Evolutionary conservation across 495 filamentous ascomycete genomes (phyloP), one percentile per base, ranked within the genome.

Genomic region (Pyrenopolyporus hunteri): DNA sequence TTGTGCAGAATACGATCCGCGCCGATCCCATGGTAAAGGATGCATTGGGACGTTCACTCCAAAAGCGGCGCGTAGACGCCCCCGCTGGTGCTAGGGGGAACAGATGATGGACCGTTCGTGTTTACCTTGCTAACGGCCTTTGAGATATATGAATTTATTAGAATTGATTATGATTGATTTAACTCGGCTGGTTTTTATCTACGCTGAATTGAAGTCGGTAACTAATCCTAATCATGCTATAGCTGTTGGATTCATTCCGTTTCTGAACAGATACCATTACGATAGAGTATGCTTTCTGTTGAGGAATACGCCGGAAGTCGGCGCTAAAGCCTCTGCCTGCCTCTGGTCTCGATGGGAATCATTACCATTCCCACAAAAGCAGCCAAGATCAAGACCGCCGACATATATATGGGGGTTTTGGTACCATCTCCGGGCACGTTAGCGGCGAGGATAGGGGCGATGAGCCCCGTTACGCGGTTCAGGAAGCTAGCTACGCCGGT

Each of bases 401-500:
- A 85, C 40, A 92, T 78, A 71, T 91, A 93, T 1, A 93, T 85
- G 3, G 89, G 90, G 29, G 80, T 81, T 0, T 81, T 76, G n/a
- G 86, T 87, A 39, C 85, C 77, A 26, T 91, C 74, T 48, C 88
- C 84, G 1, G 88, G 85, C 16, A 79, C 69, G 67, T 84, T 89
- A 54, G 90, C 90, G 4, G 89, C 90, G 39, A 93, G 77, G 9
- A 93, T 79, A 0, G 90, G 90, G 20, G 91, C 89, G 69, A 92
- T 76, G 22, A 93, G 80, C 1, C 90, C 91, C 31, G 84, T 85
- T 8, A 88, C 70, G 1, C 91, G 80, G 65, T 93, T 93, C 40
- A 89, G 75, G 32, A 86, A 86, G 32, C 86, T 88, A 2, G 89
- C 85, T 17, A 93, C 75, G 0, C 89, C 90, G 45, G 89, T 93